Percentiles rank a stretch among this genome's conserved stretches.
Conservation (phyloP, 441 rosid genomes). For the Croton laevigatus region DNA sequence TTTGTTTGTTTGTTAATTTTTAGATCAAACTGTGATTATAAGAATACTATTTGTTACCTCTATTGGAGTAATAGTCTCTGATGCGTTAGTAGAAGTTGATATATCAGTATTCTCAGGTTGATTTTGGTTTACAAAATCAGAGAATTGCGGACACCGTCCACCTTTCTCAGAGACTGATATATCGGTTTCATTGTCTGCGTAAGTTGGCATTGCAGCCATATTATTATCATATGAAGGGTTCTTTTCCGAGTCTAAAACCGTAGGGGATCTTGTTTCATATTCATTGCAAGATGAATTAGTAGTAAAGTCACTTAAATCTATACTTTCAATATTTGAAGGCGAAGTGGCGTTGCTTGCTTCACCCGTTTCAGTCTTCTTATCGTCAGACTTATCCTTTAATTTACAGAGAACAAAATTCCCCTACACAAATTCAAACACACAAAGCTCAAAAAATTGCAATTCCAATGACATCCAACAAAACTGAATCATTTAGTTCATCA, state of each 20-base stretch:
- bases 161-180: neutral
- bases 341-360: neutral
- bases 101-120: neutral
- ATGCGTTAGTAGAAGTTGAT: neutral
- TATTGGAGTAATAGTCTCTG: neutral
- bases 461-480: neutral
- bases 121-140: neutral
- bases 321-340: neutral
- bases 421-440: slow-evolving; percentile 9
- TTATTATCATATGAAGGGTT: neutral
- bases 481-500: too few relatives aligned
- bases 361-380: neutral
- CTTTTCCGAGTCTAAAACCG: slow-evolving; percentile 1
- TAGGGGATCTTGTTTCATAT: neutral
- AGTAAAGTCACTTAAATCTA: neutral
- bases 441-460: neutral
- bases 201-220: slow-evolving; percentile 1
- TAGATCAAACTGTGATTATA: neutral
- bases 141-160: neutral
- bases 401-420: slow-evolving; percentile 15
- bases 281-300: neutral
- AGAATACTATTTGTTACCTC: neutral
- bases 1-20: neutral
- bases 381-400: neutral
- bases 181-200: neutral